phyloP scores from a whole-genome alignment of 441 rosid genomes.

The Pelargonium australe region DNA sequence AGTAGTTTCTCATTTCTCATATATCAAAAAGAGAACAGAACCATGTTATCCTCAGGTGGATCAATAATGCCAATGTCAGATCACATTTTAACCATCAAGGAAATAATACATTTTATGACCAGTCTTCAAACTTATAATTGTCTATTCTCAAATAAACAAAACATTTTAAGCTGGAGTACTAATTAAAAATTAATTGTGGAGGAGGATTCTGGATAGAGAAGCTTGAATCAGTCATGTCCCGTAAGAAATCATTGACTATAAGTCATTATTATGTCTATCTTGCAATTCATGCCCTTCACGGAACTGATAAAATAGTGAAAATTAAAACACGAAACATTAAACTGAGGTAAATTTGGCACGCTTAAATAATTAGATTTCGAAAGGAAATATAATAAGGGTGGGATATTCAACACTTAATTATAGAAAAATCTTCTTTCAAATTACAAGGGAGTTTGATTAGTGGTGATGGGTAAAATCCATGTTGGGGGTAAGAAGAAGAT shows the following conservation, averaged over 20 bases:
- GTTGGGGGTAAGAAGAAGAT: not conserved
- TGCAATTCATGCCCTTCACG: slow-evolving; percentile 3
- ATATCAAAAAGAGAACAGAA: not conserved
- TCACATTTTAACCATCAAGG: not conserved
- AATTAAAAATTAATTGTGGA: not conserved
- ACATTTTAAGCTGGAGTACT: not conserved
- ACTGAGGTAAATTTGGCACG: not conserved
- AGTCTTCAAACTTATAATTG: not conserved
- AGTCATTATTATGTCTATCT: not conserved
- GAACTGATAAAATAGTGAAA: not conserved
- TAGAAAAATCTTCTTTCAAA: not conserved
- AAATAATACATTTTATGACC: not conserved
- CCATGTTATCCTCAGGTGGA: not conserved
- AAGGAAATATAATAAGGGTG: not conserved
- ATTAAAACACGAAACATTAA: not conserved
- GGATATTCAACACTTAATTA: not conserved
- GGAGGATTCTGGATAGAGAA: not conserved
- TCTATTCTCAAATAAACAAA: not conserved
- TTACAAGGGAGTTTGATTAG: not conserved
- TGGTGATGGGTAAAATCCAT: too few relatives aligned
- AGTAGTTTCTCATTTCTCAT: not conserved
- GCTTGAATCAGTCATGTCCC: not conserved
- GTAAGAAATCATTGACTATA: not conserved
- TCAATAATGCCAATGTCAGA: not conserved
- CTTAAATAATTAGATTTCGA: not conserved